Conservation (phyloP, 148 eudicot species). For the Rhododendron ferrugineum region DNA sequence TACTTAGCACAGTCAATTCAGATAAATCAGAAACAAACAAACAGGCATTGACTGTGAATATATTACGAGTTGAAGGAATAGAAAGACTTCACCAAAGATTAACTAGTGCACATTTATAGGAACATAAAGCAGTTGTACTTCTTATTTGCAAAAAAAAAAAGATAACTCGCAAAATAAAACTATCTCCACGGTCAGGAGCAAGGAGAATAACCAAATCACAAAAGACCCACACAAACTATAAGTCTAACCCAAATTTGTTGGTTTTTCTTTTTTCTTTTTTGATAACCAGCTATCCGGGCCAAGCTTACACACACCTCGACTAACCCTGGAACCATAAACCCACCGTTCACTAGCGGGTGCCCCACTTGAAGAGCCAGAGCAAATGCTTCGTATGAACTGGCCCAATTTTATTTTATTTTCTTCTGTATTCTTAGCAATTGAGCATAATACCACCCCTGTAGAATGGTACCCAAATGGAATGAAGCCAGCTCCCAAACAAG, state of each 20-base stretch:
- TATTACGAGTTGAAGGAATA: not conserved
- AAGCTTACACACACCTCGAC: too few species aligned
- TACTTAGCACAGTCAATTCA: conserved; percentile 4
- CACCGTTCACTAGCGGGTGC: too few species aligned
- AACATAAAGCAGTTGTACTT: not conserved
- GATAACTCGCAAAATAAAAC: not conserved
- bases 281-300: too few species aligned
- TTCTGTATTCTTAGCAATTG: not conserved
- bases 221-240: not conserved
- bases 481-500: not conserved
- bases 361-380: too few species aligned
- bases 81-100: not conserved
- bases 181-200: not conserved
- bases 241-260: not conserved
- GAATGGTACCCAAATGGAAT: not conserved
- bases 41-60: not conserved
- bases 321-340: too few species aligned
- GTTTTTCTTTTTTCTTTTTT: not conserved
- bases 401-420: not conserved
- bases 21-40: not conserved
- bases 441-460: not conserved
- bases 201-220: not conserved
- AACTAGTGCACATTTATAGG: not conserved
- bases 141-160: not conserved
- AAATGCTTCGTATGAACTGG: too few species aligned